Base-by-base conservation (phyloP, 2,329 filamentous ascomycete genomes). In the Phialophora verrucosa region DNA sequence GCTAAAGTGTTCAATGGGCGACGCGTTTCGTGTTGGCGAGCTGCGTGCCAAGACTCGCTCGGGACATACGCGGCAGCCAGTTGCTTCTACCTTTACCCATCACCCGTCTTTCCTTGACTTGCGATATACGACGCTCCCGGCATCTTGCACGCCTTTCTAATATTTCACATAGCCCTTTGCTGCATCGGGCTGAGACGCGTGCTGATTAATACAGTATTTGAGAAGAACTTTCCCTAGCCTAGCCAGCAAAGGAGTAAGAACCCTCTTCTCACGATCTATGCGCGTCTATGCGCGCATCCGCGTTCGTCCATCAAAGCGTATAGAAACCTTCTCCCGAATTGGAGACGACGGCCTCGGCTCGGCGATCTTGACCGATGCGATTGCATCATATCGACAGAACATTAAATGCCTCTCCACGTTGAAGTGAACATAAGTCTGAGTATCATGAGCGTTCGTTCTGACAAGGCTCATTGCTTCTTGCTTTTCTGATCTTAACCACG, bases 301-400 rank as follows among this genome's bases (percentile, higher is more conserved):
- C 20, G 17, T 51, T 55, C 29, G 10, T 31, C 53, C 53, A 55
- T 35, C 53, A n/a, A 5, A 4, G 29, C 14, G n/a, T n/a, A 20
- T 55, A 20, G 53, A 55, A 55, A 55, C 53, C 14, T 55, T 35
- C 53, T 55, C 53, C 53, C n/a, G 17, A 55, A 55, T 32, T 12
- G 53, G 53, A 17, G 6, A 11, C 29, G 10, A 31, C 53, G 29
- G 49, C 27, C 17, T 55, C n/a, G 53, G 25, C 53, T 55, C 29
- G 53, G 53, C 11, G 29, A 11, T 31, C 17, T 25, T 55, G 49
- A 20, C 27, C 27, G 17, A 29, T 29, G 20, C 20, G 49, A 51
- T 51, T 51, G 49, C 49, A 51, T 51, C 49, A 51, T 55, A 35
- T 32, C 17, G 27, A 29, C 17, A 20, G 27, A 14, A 32, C 14